Conservation (phyloP, 352 stramenopile genomes). For the Thraustochytrium sp. region DNA sequence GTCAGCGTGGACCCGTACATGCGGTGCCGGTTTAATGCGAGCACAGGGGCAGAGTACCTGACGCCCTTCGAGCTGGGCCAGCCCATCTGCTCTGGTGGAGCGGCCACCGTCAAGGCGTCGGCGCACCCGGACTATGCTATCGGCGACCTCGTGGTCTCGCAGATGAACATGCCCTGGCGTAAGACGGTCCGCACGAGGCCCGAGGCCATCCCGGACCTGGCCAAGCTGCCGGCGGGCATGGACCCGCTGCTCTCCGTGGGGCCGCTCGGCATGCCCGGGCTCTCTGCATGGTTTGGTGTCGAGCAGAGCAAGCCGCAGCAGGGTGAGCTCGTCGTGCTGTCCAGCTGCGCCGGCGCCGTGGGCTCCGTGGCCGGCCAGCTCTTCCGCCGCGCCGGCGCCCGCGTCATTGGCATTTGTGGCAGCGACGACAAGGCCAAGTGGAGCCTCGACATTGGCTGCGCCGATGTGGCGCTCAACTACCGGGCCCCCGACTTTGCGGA, state of each 20-base stretch:
- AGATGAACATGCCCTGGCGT: constrained; percentile 39
- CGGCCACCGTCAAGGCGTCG: neutral
- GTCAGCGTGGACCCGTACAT: constrained; percentile 44
- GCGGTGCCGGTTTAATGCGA: constrained; percentile 30
- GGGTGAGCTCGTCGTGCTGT: constrained; percentile 14
- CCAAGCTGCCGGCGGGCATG: neutral
- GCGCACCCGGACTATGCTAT: neutral
- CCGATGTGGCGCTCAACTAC: constrained; percentile 48
- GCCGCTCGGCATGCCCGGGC: constrained; percentile 23
- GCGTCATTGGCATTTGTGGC: constrained; percentile 48
- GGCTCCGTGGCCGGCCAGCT: constrained; percentile 49
- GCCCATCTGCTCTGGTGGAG: constrained; percentile 4
- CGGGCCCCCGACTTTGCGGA: constrained; percentile 41
- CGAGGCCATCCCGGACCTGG: neutral
- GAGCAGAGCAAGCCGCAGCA: constrained; percentile 4
- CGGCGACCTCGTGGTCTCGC: constrained; percentile 12
- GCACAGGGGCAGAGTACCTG: constrained; percentile 34
- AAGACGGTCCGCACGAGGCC: neutral
- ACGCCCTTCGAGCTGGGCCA: neutral
- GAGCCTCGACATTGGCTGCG: neutral
- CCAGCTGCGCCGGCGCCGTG: constrained; percentile 45
- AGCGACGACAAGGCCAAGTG: constrained; percentile 43
- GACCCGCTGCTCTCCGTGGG: constrained; percentile 23
- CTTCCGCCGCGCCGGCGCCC: constrained; percentile 2
- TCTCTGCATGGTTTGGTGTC: constrained; percentile 8